Evolutionary conservation across 2,329 filamentous ascomycete genomes (phyloP).

Genomic region (Fulvia fulva): DNA sequence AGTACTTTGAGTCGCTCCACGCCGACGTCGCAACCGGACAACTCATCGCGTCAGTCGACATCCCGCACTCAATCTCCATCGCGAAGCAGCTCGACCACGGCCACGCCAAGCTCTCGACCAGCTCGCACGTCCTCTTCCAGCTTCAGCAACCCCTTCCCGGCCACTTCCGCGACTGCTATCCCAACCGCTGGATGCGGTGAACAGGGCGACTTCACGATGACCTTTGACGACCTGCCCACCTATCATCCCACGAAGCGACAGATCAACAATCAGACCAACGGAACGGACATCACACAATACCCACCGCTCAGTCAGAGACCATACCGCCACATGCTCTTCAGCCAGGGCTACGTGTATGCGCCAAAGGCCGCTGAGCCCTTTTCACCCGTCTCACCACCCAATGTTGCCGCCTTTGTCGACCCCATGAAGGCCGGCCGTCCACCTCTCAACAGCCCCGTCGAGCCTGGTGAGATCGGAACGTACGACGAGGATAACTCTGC

Average conservation of each 20-base stretch:
- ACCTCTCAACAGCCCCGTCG: constrained; percentile 10
- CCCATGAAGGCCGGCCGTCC: constrained; percentile 1
- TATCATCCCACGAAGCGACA: constrained; percentile 29
- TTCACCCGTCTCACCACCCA: constrained; percentile 43
- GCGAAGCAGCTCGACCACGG: not conserved
- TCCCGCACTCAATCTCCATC: not conserved
- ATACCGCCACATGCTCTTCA: constrained; percentile 51
- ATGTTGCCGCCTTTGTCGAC: constrained; percentile 46
- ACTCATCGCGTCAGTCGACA: not conserved
- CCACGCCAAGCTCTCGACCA: not conserved
- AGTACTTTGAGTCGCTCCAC: not conserved
- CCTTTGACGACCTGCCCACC: constrained; percentile 37
- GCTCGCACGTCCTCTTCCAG: constrained; percentile 6
- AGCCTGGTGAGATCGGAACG: constrained; percentile 46
- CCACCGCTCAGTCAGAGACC: constrained; percentile 39
- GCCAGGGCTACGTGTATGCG: constrained; percentile 48
- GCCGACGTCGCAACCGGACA: not conserved
- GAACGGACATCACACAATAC: constrained; percentile 30
- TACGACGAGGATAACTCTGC: constrained; percentile 38
- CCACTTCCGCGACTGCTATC: constrained; percentile 21
- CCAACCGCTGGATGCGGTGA: constrained; percentile 39
- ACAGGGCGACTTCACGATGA: constrained; percentile 41
- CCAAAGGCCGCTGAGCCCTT: constrained; percentile 45
- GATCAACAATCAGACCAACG: constrained; percentile 18
- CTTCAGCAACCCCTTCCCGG: constrained; percentile 14